Evolutionary conservation across 2,329 filamentous ascomycete species (phyloP).

Genomic region (Penicillium sp.): DNA sequence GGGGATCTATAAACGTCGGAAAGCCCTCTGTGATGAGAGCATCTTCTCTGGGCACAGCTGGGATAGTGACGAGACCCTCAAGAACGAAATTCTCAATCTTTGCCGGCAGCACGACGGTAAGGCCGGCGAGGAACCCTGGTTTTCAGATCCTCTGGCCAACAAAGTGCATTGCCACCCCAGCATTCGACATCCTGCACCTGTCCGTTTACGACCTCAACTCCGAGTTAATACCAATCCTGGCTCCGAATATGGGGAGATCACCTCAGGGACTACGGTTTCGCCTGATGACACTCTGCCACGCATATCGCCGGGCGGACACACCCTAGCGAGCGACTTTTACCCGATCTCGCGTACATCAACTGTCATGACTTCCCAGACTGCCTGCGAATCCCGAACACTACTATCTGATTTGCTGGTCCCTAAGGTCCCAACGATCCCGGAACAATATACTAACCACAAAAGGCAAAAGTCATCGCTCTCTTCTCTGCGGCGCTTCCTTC

Average conservation of each 20-base stretch:
- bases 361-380: conserved; percentile 23
- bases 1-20: conserved; percentile 32
- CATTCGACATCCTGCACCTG: conserved; percentile 33
- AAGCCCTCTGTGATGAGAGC: conserved; percentile 26
- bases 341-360: conserved; percentile 33
- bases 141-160: conserved; percentile 24
- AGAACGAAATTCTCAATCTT: conserved; percentile 38
- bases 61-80: conserved; percentile 37
- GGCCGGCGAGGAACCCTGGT: conserved; percentile 26
- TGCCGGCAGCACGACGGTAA: conserved; percentile 37
- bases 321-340: conserved; percentile 20
- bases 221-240: conserved; percentile 30
- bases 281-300: conserved; percentile 20
- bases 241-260: conserved; percentile 30
- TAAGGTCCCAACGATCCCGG: conserved; percentile 20
- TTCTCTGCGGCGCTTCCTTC: conserved; percentile 34
- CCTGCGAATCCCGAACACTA: conserved; percentile 18
- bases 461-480: conserved; percentile 37
- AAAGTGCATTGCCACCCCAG: conserved; percentile 29
- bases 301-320: conserved; percentile 20
- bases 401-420: conserved; percentile 26
- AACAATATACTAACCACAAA: conserved; percentile 24
- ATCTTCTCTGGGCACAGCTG: conserved; percentile 35
- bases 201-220: conserved; percentile 31
- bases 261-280: conserved; percentile 29